Percentiles rank a stretch among this genome's conserved stretches.
These are phyloP conservation scores for Plicaturopsis crispa DNA, from an alignment of 768 basidiomycete genomes.

Conservation along the genomic window DNA sequence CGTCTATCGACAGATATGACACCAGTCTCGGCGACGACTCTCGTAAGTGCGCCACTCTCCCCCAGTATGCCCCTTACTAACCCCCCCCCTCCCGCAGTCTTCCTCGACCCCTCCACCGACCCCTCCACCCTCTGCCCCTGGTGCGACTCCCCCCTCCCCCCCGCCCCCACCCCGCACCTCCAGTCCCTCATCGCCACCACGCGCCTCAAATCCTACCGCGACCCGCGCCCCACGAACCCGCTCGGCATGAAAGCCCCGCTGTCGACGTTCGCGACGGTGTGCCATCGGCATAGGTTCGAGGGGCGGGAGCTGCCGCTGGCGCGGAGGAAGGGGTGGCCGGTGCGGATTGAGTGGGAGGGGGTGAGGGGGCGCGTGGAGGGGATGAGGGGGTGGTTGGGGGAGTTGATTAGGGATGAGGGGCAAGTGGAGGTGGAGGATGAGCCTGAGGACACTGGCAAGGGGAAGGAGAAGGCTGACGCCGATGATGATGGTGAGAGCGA, in stretches of 20 bases:
- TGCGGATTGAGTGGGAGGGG: conserved; percentile 53
- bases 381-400: conserved; percentile 39
- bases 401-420: conserved; percentile 50
- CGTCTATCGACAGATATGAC: too few species aligned
- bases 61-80: too few species aligned
- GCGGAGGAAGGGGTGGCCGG: conserved; percentile 68
- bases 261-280: conserved; percentile 55
- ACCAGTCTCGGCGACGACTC: too few species aligned
- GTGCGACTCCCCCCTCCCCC: conserved; percentile 67
- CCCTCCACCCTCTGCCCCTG: conserved; percentile 72
- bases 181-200: conserved; percentile 44
- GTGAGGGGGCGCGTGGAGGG: conserved; percentile 45
- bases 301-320: conserved; percentile 66
- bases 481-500: conserved; percentile 16
- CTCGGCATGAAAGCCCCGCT: conserved; percentile 49
- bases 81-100: conserved; percentile 32
- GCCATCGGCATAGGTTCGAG: conserved; percentile 78
- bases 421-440: conserved; percentile 19
- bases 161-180: conserved; percentile 52
- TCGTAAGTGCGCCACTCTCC: conserved; percentile 30
- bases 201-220: conserved; percentile 43
- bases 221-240: conserved; percentile 63
- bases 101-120: conserved; percentile 43
- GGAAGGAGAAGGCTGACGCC: conserved; percentile 13
- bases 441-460: too few species aligned